A percentile compares a stretch with the other conserved stretches of the same genome.
phyloP scores from a whole-genome alignment of 176 grass and related monocot genomes.

The Juncus inflexus region DNA sequence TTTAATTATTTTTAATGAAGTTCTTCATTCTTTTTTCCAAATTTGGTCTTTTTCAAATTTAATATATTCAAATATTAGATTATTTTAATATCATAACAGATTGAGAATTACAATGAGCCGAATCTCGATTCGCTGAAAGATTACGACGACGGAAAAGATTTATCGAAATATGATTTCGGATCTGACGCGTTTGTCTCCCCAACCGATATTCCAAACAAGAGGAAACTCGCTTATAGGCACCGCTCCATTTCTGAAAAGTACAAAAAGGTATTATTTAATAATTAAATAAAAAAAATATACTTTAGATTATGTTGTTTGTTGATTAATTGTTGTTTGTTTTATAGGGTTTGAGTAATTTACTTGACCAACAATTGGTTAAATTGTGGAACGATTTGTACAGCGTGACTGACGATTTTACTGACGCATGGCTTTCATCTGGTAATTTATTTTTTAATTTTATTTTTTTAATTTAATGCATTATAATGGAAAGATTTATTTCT shows the following conservation, averaged over 20 bases:
- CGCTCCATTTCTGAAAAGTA: conserved; percentile 76
- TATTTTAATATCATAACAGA: conserved; percentile 46
- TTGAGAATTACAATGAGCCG: conserved; percentile 91
- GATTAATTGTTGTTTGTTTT: conserved; percentile 23
- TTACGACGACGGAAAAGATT: conserved; percentile 83
- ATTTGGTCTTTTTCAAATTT: not conserved
- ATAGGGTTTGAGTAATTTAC: conserved; percentile 82
- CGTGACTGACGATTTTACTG: conserved; percentile 69
- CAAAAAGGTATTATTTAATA: conserved; percentile 54
- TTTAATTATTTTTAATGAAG: not conserved
- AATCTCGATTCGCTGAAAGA: conserved; percentile 61
- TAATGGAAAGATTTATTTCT: too few species aligned
- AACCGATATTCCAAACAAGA: conserved; percentile 79
- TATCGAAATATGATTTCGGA: conserved; percentile 77
- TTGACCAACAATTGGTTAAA: conserved; percentile 71
- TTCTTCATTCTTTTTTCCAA: not conserved
- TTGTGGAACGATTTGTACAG: conserved; percentile 80
- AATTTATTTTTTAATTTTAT: not conserved
- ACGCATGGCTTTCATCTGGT: conserved; percentile 93
- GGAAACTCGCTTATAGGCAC: conserved; percentile 87
- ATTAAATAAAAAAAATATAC: conserved; percentile 12
- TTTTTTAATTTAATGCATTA: too few species aligned
- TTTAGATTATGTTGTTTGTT: not conserved
- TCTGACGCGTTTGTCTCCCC: conserved; percentile 65
- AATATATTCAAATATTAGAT: not conserved